Evolutionary conservation across 1,139 yeast species (phyloP).

Genomic region (Kurtzmaniella quercitrusa): DNA sequence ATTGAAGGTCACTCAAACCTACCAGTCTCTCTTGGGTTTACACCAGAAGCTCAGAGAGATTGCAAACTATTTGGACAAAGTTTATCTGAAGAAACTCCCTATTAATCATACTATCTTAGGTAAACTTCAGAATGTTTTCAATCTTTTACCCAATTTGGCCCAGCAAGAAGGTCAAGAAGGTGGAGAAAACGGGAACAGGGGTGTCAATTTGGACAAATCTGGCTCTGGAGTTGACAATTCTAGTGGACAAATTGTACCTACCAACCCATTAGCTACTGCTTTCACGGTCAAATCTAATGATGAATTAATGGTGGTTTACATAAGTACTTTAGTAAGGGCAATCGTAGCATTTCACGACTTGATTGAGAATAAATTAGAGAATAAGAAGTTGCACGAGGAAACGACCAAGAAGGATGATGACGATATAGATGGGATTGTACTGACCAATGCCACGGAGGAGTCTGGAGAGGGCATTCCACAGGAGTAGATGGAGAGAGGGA

Average conservation of each 20-base stretch:
- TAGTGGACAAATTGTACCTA: slow-evolving; percentile 16
- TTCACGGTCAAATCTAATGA: slow-evolving; percentile 92
- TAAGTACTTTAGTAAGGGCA: slow-evolving; percentile 85
- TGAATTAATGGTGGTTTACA: slow-evolving; percentile 89
- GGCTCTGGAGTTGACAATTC: slow-evolving; percentile 9
- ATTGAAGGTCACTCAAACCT: slow-evolving; percentile 79
- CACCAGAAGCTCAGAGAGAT: slow-evolving; percentile 79
- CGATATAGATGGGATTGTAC: slow-evolving; percentile 3
- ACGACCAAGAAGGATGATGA: slow-evolving; percentile 13
- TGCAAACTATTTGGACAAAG: slow-evolving; percentile 73
- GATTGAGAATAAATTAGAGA: slow-evolving; percentile 91
- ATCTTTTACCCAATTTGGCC: slow-evolving; percentile 79
- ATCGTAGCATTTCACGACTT: slow-evolving; percentile 95
- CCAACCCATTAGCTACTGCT: slow-evolving; percentile 64
- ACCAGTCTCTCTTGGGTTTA: slow-evolving; percentile 83
- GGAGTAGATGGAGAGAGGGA: slow-evolving; percentile 6
- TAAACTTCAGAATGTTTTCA: slow-evolving; percentile 90
- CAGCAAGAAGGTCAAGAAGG: slow-evolving; percentile 18
- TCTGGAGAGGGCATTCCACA: slow-evolving; percentile 9
- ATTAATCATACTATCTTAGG: slow-evolving; percentile 89
- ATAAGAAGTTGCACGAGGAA: slow-evolving; percentile 52
- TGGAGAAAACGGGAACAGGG: background rate
- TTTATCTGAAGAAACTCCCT: slow-evolving; percentile 68
- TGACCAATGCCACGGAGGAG: slow-evolving; percentile 9
- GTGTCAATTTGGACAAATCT: background rate